phyloP scores from a whole-genome alignment of 2,329 filamentous ascomycete genomes.

The Graphilbum sp. region DNA sequence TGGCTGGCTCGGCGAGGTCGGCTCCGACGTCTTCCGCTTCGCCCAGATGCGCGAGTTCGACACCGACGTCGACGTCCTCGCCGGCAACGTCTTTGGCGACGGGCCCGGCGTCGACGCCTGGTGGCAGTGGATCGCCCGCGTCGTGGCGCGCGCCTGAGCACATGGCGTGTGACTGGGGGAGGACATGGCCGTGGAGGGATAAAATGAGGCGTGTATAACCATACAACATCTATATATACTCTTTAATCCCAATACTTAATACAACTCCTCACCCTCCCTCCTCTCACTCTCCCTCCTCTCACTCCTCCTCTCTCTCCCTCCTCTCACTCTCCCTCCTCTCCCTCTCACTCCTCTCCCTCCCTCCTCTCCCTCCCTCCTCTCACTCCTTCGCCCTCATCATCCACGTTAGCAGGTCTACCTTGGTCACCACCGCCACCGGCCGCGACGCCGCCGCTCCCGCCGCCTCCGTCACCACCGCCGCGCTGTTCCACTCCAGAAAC shows the following conservation, averaged over 20 bases:
- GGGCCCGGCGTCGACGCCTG: slow-evolving; percentile 63
- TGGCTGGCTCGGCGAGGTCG: slow-evolving; percentile 69
- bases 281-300: too few species aligned
- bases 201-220: too few species aligned
- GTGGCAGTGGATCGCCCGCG: slow-evolving; percentile 79
- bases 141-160: too few species aligned
- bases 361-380: too few species aligned
- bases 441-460: slow-evolving; percentile 40
- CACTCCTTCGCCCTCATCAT: slow-evolving; percentile 55
- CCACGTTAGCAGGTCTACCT: slow-evolving; percentile 89
- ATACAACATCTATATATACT: too few species aligned
- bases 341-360: too few species aligned
- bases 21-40: slow-evolving; percentile 64
- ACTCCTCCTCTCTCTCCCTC: too few species aligned
- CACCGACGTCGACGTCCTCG: slow-evolving; percentile 58
- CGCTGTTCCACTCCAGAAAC: slow-evolving; percentile 97
- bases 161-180: too few species aligned
- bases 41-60: slow-evolving; percentile 70
- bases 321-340: too few species aligned
- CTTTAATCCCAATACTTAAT: too few species aligned
- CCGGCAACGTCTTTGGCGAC: slow-evolving; percentile 53
- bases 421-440: slow-evolving; percentile 83
- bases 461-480: slow-evolving; percentile 80
- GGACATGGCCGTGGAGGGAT: too few species aligned
- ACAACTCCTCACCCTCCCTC: too few species aligned